Evolutionary conservation across 495 filamentous ascomycete genomes (phyloP).

Genomic region (Lophiostoma macrostomum): DNA sequence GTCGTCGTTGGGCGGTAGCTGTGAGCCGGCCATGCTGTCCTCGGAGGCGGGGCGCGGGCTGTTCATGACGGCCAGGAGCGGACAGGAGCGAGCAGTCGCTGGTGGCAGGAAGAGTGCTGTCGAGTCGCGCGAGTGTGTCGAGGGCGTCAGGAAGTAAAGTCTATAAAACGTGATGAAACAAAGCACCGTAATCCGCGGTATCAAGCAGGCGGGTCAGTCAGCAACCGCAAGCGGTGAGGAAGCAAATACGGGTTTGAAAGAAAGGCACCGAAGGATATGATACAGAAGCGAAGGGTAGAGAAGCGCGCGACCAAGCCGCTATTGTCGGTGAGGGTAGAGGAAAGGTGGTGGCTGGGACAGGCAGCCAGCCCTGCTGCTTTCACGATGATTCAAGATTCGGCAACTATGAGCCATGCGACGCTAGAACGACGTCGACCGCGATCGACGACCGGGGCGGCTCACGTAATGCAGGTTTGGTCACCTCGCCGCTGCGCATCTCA

Average conservation of each 20-base stretch:
- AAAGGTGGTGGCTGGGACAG: constrained; percentile 6
- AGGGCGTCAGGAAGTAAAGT: neutral
- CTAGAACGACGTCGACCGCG: too few relatives aligned
- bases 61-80: constrained; percentile 16
- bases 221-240: constrained; percentile 22
- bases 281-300: constrained; percentile 29
- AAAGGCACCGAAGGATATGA: constrained; percentile 19
- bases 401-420: too few relatives aligned
- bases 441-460: too few relatives aligned
- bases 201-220: constrained; percentile 1
- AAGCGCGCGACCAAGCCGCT: neutral
- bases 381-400: too few relatives aligned
- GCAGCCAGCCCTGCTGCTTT: too few relatives aligned
- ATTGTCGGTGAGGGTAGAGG: neutral
- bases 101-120: neutral
- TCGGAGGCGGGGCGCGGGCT: constrained; percentile 24
- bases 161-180: constrained; percentile 26
- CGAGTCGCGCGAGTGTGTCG: constrained; percentile 15
- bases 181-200: constrained; percentile 17
- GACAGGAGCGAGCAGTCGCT: neutral
- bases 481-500: too few relatives aligned
- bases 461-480: too few relatives aligned
- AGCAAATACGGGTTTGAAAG: constrained; percentile 15
- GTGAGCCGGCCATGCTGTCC: constrained; percentile 14
- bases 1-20: constrained; percentile 29